Evolutionary conservation across 2,329 filamentous ascomycete species (phyloP).

Genomic region (Incumbomyces delicatus): DNA sequence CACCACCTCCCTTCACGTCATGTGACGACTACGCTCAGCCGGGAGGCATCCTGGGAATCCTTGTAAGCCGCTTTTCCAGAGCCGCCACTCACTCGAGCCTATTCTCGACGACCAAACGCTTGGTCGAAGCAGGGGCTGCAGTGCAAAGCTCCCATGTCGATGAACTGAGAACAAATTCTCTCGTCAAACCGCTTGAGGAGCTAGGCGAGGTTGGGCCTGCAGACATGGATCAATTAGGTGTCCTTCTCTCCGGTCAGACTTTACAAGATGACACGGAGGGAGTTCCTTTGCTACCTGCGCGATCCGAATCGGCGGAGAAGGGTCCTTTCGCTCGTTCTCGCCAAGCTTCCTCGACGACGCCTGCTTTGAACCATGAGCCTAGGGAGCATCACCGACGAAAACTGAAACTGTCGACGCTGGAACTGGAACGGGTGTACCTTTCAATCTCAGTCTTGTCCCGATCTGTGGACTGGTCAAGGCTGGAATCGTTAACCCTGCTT

Average conservation of each 20-base stretch:
- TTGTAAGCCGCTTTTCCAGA: slow-evolving; percentile 59
- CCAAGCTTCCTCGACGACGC: neutral
- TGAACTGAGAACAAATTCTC: neutral
- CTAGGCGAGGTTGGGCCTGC: slow-evolving; percentile 1
- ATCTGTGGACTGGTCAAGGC: slow-evolving; percentile 62
- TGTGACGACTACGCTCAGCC: slow-evolving; percentile 50
- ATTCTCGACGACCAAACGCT: neutral
- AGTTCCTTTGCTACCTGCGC: neutral
- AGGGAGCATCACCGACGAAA: slow-evolving; percentile 36
- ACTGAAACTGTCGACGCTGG: slow-evolving; percentile 59
- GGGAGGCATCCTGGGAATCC: slow-evolving; percentile 55
- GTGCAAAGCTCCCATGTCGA: neutral
- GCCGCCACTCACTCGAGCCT: slow-evolving; percentile 2
- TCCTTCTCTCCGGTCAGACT: slow-evolving; percentile 14
- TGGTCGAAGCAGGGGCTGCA: neutral
- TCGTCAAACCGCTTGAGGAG: slow-evolving; percentile 1
- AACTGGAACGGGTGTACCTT: slow-evolving; percentile 65
- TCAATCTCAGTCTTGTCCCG: slow-evolving; percentile 60
- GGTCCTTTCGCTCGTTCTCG: neutral
- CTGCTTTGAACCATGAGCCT: slow-evolving; percentile 7
- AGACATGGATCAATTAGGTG: slow-evolving; percentile 16
- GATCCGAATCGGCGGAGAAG: too few relatives aligned
- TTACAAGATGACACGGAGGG: slow-evolving; percentile 13
- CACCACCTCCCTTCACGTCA: slow-evolving; percentile 28
- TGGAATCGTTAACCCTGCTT: slow-evolving; percentile 65